Evolutionary conservation across 2,329 filamentous ascomycete genomes (phyloP).

Genomic region (Colletotrichum spaethianum): DNA sequence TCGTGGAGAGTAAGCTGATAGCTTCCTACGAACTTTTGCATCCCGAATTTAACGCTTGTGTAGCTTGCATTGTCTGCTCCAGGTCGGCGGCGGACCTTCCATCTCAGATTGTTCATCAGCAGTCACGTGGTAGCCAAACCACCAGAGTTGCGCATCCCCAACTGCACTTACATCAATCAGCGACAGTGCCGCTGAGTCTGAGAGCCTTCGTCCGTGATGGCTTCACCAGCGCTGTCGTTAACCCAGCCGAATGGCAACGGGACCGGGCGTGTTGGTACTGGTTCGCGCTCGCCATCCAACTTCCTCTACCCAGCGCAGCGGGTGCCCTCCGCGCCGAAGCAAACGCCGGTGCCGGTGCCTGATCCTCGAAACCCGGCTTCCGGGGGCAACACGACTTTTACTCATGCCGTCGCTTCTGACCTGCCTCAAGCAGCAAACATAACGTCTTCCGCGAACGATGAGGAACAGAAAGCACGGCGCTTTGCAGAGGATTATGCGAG

Average conservation of each 20-base stretch:
- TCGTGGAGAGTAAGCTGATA: background rate
- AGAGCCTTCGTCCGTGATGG: background rate
- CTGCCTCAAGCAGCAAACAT: background rate
- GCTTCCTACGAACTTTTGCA: background rate
- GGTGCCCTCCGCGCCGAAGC: background rate
- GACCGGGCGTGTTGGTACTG: background rate
- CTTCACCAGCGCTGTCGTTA: background rate
- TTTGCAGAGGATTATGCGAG: slow-evolving; percentile 57
- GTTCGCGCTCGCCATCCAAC: background rate
- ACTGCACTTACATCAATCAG: background rate
- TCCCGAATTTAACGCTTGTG: background rate
- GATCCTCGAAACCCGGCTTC: no score
- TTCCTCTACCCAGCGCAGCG: background rate
- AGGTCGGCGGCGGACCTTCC: background rate
- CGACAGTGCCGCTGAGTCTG: background rate
- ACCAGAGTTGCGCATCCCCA: background rate
- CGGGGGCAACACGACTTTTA: background rate
- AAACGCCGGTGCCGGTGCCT: background rate
- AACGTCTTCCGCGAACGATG: background rate
- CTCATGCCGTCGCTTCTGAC: background rate
- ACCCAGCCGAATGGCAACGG: background rate
- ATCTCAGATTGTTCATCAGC: slow-evolving; percentile 4
- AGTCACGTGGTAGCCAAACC: background rate
- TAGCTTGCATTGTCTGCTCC: background rate
- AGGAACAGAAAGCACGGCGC: slow-evolving; percentile 24